These are phyloP conservation scores for Beauveria brongniartii DNA, from an alignment of 2,329 filamentous ascomycete species.

Conservation along the genomic window DNA sequence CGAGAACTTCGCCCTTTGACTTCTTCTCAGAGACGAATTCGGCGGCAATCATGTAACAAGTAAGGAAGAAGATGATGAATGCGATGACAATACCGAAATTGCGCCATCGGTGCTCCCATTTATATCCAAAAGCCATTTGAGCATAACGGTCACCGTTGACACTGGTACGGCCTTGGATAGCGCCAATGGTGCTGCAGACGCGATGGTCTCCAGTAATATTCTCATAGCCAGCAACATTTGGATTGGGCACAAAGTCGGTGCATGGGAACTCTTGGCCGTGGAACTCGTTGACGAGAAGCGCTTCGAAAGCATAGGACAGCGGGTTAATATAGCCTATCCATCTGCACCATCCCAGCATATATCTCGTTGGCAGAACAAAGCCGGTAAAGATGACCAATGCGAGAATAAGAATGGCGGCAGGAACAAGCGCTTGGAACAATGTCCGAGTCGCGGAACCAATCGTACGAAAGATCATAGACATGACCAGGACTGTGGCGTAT, in stretches of 20 bases:
- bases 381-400: slow-evolving; percentile 63
- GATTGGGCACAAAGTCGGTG: slow-evolving; percentile 36
- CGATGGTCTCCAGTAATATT: slow-evolving; percentile 30
- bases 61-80: slow-evolving; percentile 55
- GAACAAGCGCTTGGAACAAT: slow-evolving; percentile 55
- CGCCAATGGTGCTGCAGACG: slow-evolving; percentile 53
- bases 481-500: slow-evolving; percentile 63
- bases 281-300: slow-evolving; percentile 80
- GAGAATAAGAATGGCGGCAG: slow-evolving; percentile 53
- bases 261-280: slow-evolving; percentile 51
- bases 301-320: slow-evolving; percentile 72
- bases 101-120: slow-evolving; percentile 54
- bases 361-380: slow-evolving; percentile 54
- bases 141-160: slow-evolving; percentile 55
- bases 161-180: slow-evolving; percentile 39
- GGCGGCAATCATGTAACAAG: slow-evolving; percentile 54
- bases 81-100: slow-evolving; percentile 63
- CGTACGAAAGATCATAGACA: slow-evolving; percentile 81
- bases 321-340: slow-evolving; percentile 82
- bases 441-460: slow-evolving; percentile 71
- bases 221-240: slow-evolving; percentile 27
- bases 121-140: slow-evolving; percentile 46
- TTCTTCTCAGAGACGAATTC: slow-evolving; percentile 59
- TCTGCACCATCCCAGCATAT: slow-evolving; percentile 73
- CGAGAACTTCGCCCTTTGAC: slow-evolving; percentile 68